Evolutionary conservation across 2,329 filamentous ascomycete species (phyloP).

Genomic region (Fusarium pseudograminearum): DNA sequence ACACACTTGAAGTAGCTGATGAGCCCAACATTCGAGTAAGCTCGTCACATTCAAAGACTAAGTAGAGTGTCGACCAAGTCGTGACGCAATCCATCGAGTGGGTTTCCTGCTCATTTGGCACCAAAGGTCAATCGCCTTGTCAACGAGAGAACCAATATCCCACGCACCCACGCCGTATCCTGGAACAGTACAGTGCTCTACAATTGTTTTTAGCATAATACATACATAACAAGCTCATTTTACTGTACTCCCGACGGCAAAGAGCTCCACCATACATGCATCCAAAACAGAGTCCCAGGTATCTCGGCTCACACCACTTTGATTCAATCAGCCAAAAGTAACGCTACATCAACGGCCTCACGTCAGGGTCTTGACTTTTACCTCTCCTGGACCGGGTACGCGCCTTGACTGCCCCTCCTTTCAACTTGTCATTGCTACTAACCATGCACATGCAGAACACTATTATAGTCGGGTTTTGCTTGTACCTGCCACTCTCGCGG

Average conservation of each 20-base stretch:
- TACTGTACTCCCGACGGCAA: constrained; percentile 34
- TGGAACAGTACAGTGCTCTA: constrained; percentile 3
- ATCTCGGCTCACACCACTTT: constrained; percentile 42
- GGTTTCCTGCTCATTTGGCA: constrained; percentile 24
- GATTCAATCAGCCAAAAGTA: constrained; percentile 11
- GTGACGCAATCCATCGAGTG: constrained; percentile 44
- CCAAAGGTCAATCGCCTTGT: constrained; percentile 20
- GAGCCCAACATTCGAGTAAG: constrained; percentile 25
- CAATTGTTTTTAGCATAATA: constrained; percentile 14
- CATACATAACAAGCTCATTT: constrained; percentile 28
- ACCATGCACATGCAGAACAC: constrained; percentile 29
- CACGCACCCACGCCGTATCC: constrained; percentile 35
- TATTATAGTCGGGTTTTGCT: constrained; percentile 27
- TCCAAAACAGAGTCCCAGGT: constrained; percentile 29
- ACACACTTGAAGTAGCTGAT: constrained; percentile 4
- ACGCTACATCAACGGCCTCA: constrained; percentile 31
- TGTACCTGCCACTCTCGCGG: constrained; percentile 38
- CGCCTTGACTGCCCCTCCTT: constrained; percentile 31
- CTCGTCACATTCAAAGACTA: constrained; percentile 2
- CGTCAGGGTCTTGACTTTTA: constrained; percentile 19
- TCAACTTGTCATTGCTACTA: not conserved
- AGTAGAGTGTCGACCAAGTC: constrained; percentile 21
- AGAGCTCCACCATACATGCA: constrained; percentile 36
- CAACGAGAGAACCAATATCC: constrained; percentile 33
- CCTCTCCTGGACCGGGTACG: constrained; percentile 5